These are phyloP conservation scores for Xerocomus cyaneibrunnescens DNA, from an alignment of 1,284 basidiomycete genomes.

Conservation along the genomic window DNA sequence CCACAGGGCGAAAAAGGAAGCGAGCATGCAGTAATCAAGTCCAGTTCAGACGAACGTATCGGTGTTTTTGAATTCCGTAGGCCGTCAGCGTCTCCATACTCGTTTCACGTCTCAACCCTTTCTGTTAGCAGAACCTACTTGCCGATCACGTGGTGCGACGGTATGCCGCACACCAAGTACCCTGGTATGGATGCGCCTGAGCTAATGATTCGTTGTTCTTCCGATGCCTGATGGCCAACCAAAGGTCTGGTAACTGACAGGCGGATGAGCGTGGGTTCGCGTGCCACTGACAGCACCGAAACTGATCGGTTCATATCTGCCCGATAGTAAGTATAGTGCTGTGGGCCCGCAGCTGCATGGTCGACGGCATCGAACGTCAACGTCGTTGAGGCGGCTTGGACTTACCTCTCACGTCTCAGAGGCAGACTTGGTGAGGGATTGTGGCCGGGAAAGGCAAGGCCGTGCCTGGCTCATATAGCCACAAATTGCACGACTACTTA, in stretches of 20 bases:
- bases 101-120: conserved; percentile 28
- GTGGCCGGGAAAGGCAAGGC: conserved; percentile 8
- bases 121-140: conserved; percentile 24
- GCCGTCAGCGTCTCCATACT: conserved; percentile 23
- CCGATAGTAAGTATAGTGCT: conserved; percentile 21
- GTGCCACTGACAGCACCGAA: conserved; percentile 9
- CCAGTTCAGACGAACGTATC: conserved; percentile 7
- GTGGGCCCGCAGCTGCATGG: background rate
- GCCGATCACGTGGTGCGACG: conserved; percentile 26
- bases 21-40: conserved; percentile 8
- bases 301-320: background rate
- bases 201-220: conserved; percentile 1
- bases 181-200: background rate
- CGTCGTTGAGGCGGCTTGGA: background rate
- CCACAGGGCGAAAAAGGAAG: conserved; percentile 25
- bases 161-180: conserved; percentile 5
- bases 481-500: conserved; percentile 12
- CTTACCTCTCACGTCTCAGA: conserved; percentile 13
- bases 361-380: conserved; percentile 16
- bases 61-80: conserved; percentile 14
- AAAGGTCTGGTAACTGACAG: conserved; percentile 12
- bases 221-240: conserved; percentile 10
- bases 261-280: conserved; percentile 1
- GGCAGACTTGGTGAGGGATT: conserved; percentile 5
- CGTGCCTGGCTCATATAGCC: conserved; percentile 23